phyloP scores from a whole-genome alignment of 2,329 filamentous ascomycete species.

The Scortechinia acanthostroma region DNA sequence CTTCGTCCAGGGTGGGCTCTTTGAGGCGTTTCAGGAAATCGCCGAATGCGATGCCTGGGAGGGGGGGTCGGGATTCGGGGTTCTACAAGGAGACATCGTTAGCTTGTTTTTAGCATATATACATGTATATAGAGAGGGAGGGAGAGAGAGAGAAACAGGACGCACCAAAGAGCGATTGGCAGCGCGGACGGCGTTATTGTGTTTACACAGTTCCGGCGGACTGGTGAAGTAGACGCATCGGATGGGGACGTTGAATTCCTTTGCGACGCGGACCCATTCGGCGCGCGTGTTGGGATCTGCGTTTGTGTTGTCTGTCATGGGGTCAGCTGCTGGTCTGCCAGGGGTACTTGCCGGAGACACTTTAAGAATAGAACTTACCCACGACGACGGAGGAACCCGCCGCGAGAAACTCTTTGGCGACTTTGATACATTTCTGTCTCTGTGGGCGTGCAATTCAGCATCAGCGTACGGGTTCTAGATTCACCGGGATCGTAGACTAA shows the following conservation, averaged over 20 bases:
- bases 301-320: constrained; percentile 80
- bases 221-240: constrained; percentile 83
- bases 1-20: constrained; percentile 67
- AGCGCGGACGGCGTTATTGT: constrained; percentile 81
- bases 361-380: constrained; percentile 64
- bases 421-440: constrained; percentile 56
- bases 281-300: constrained; percentile 69
- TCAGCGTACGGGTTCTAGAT: constrained; percentile 34
- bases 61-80: constrained; percentile 67
- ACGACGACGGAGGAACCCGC: constrained; percentile 67
- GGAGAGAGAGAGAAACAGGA: background rate
- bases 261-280: constrained; percentile 73
- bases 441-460: background rate
- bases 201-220: constrained; percentile 61
- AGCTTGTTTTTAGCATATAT: constrained; percentile 4
- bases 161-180: constrained; percentile 34
- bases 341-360: too few species aligned
- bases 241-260: constrained; percentile 64
- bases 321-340: constrained; percentile 5
- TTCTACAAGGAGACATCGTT: constrained; percentile 36
- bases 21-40: constrained; percentile 69
- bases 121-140: background rate
- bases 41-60: constrained; percentile 76
- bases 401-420: constrained; percentile 57
- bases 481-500: constrained; percentile 14